phyloP scores from a whole-genome alignment of 768 basidiomycete genomes.

The Lepiota venenata region DNA sequence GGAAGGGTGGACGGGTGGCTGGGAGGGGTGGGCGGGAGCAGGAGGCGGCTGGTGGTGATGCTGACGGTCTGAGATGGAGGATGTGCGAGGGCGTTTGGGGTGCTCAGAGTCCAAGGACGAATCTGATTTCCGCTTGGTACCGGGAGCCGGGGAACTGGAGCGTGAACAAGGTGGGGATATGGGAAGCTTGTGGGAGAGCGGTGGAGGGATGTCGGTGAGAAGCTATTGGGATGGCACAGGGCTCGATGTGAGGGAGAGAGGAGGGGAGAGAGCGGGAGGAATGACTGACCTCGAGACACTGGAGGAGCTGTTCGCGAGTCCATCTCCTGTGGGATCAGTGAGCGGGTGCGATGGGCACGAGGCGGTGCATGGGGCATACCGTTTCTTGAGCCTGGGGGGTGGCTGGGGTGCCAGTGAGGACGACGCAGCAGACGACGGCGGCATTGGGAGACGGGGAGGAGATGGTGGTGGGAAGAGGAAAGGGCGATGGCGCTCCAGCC shows the following conservation, averaged over 20 bases:
- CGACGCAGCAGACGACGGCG: slow-evolving; percentile 13
- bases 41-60: slow-evolving; percentile 23
- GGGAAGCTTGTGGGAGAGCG: slow-evolving; percentile 43
- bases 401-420: slow-evolving; percentile 20
- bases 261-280: slow-evolving; percentile 1
- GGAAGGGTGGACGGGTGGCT: slow-evolving; percentile 18
- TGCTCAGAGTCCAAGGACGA: slow-evolving; percentile 34
- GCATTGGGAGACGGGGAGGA: slow-evolving; percentile 17
- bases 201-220: slow-evolving; percentile 34
- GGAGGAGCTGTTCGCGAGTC: slow-evolving; percentile 47
- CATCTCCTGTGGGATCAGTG: slow-evolving; percentile 38
- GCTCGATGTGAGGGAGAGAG: slow-evolving; percentile 9
- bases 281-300: slow-evolving; percentile 39
- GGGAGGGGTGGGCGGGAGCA: slow-evolving; percentile 21
- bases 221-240: slow-evolving; percentile 27
- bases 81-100: slow-evolving; percentile 44
- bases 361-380: slow-evolving; percentile 22
- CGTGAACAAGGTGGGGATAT: slow-evolving; percentile 51
- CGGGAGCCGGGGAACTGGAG: slow-evolving; percentile 42
- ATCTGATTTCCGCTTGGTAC: slow-evolving; percentile 47
- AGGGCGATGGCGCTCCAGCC: slow-evolving; percentile 35
- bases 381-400: slow-evolving; percentile 26
- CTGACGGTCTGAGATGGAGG: slow-evolving; percentile 24
- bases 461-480: slow-evolving; percentile 45
- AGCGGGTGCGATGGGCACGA: slow-evolving; percentile 17